Base-by-base conservation (phyloP, 169 alveolate species). In the Cryptosporidium meleagridis region DNA sequence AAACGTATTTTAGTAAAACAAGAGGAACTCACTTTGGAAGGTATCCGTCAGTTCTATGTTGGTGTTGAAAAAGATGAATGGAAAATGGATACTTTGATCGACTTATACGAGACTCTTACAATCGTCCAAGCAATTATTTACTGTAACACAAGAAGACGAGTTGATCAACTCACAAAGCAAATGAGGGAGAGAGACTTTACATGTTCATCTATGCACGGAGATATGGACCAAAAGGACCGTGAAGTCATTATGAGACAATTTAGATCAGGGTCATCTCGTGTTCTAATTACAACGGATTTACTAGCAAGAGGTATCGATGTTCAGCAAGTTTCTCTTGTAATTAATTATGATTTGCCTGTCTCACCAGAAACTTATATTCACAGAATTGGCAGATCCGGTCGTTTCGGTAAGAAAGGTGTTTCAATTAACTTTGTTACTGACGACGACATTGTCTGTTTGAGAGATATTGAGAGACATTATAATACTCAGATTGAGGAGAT, bases 401-500 rank as follows among this genome's bases (percentile, higher is more conserved):
- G 99, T 91, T 99, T 98, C 93, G 99, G 99, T 44, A 96, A 99
- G 72, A 98, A 98, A 92, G 99, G 99, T 41, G 99, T 99, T 35
- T 99, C 99, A 21, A 98, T 98, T 92, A 99, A 98, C 95, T 98
- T 98, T 87, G 99, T 98, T 53, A 96, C 98, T 9, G 96, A 96
- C 85, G 95, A 94, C 86, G 99, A 98, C 85, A 97, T 97, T 87
- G 96, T 96, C 84, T 94, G 95, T 91, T 91, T 98, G 85, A 96
- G 96, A 93, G 99, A 98, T 85, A 96, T 98, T 39, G 99, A 98
- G 92, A 97, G 95, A 92, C 98, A 97, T 95, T 98, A 97, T 97
- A 96, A 96, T 96, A 98, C 99, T 68, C 99, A 98, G 94, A 97
- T 98, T 75, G 99, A 97, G 65, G 99, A 98, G 91, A 96, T 98